Evolutionary conservation across 2,329 filamentous ascomycete genomes (phyloP).

Genomic region (Stagonosporopsis tanaceti): DNA sequence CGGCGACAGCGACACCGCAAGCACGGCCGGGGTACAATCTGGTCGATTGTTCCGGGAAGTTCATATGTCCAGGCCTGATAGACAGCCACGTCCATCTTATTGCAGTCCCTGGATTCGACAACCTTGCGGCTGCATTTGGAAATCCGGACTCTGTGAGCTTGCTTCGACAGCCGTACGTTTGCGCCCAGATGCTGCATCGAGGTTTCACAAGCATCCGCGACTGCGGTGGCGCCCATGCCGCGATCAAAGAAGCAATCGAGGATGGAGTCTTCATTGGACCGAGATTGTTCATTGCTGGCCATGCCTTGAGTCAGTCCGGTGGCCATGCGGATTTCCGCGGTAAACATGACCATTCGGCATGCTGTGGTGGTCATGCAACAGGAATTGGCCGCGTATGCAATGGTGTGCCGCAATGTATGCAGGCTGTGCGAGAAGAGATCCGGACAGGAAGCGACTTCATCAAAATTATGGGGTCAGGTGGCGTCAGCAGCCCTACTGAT

Average conservation of each 20-base stretch:
- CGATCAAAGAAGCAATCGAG: constrained; percentile 64
- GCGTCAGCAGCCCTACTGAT: constrained; percentile 65
- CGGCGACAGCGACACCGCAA: neutral
- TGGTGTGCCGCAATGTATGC: constrained; percentile 10
- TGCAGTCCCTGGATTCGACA: constrained; percentile 22
- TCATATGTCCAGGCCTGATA: constrained; percentile 60
- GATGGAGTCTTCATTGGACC: constrained; percentile 64
- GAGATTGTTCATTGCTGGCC: constrained; percentile 10
- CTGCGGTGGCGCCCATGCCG: constrained; percentile 63
- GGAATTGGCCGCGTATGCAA: constrained; percentile 9
- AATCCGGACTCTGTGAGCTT: constrained; percentile 3
- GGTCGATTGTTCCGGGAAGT: constrained; percentile 55
- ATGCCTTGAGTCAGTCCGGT: constrained; percentile 58
- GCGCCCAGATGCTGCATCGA: constrained; percentile 28
- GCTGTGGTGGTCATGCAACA: constrained; percentile 8
- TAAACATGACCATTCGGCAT: constrained; percentile 6
- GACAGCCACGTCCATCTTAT: constrained; percentile 50
- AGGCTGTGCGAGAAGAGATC: constrained; percentile 58
- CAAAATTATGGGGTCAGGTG: constrained; percentile 68
- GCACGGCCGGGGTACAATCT: neutral
- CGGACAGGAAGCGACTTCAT: constrained; percentile 66
- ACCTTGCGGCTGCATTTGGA: neutral
- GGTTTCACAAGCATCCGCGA: constrained; percentile 67
- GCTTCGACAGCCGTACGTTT: constrained; percentile 12
- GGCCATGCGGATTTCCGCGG: constrained; percentile 64